Evolutionary conservation across 805 yeast species (phyloP).

Genomic region (Saturnispora galanensis): DNA sequence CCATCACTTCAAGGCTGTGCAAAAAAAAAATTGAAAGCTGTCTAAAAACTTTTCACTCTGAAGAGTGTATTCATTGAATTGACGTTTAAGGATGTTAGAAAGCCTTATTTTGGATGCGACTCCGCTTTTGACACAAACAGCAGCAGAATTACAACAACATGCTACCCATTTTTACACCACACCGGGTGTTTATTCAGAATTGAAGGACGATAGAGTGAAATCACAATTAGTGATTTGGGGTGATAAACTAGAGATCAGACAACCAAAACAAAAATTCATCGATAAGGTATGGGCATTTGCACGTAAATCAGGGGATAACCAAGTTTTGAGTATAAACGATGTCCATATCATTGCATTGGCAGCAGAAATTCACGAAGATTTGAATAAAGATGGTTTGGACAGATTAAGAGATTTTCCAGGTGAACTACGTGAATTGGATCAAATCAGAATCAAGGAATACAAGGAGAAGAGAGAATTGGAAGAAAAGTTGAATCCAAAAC

Average conservation of each 20-base stretch:
- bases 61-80: not conserved
- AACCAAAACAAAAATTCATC: slow-evolving; percentile 60
- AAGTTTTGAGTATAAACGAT: slow-evolving; percentile 86
- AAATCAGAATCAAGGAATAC: slow-evolving; percentile 23
- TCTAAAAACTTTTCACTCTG: not conserved
- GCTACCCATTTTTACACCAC: slow-evolving; percentile 77
- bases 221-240: slow-evolving; percentile 75
- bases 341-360: slow-evolving; percentile 85
- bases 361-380: slow-evolving; percentile 67
- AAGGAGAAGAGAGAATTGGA: slow-evolving; percentile 10
- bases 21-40: not conserved
- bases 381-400: slow-evolving; percentile 58
- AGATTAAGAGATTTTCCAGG: slow-evolving; percentile 69
- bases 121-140: slow-evolving; percentile 81
- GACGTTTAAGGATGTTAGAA: slow-evolving; percentile 27
- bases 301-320: slow-evolving; percentile 79
- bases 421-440: slow-evolving; percentile 27
- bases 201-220: slow-evolving; percentile 78
- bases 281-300: slow-evolving; percentile 68
- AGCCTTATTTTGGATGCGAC: slow-evolving; percentile 86
- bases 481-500: slow-evolving; percentile 7
- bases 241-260: slow-evolving; percentile 57
- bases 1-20: slow-evolving; percentile 2
- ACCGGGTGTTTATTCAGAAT: slow-evolving; percentile 82
- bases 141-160: slow-evolving; percentile 56